Evolutionary conservation across 225 moss, liverwort and hornwort species (phyloP), one percentile per base, ranked within the genome.

Genomic region (Sphagnum tenellum): DNA sequence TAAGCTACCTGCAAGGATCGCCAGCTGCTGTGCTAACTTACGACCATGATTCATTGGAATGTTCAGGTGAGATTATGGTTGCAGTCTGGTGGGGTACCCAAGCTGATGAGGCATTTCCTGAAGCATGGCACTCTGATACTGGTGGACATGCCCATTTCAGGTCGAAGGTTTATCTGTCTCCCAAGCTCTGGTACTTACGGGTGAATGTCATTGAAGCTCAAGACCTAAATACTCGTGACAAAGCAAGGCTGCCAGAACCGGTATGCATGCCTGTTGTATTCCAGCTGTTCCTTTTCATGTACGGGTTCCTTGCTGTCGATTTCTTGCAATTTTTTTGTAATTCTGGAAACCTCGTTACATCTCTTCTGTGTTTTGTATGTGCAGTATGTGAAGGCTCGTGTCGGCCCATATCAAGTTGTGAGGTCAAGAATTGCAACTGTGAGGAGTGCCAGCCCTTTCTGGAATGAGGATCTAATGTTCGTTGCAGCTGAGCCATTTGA

Each of bases 401-500:
- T 93, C 4, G 90, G 82, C 7, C 78, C 79, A 8, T 85, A 90
- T 12, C 98, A 98, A 67, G 82, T 67, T 5, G 63, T 78, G 65
- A 73, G 79, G 46, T 75, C 92, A 47, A 69, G 67, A 44, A 80
- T 73, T 44, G 59, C 77, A 46, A 11, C 61, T 55, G 78, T 78
- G 3, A 80, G 77, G 60, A 77, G 73, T 47, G 79, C 78, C 5
- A 93, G 71, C 73, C 79, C 90, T 2, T 74, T 70, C 13, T 98
- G 98, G 98, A 87, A 90, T 46, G 90, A 98, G 66, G 93, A 90
- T 49, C 63, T 87, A 14, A 74, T 98, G 80, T 93, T 98, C 49
- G 98, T 98, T 50, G 98, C 84, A 51, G 93, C 98, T 4, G 98
- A 93, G 69, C 98, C 98, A 5, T 93, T 98, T 48, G 98, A 98